phyloP scores from a whole-genome alignment of 148 eudicot genomes.

The Chenopodium album region DNA sequence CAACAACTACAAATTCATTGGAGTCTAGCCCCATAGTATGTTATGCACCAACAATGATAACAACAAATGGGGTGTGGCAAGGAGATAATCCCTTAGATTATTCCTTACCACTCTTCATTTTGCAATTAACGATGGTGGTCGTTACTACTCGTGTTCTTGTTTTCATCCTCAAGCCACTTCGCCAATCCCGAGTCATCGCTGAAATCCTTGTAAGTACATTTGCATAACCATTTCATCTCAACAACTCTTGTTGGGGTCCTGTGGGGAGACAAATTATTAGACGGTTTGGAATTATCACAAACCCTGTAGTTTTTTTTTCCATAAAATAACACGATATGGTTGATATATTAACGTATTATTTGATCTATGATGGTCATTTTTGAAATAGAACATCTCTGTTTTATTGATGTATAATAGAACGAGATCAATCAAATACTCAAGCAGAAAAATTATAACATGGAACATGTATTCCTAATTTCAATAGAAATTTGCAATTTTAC shows the following conservation, averaged over 20 bases:
- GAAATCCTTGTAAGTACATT: conserved; percentile 63
- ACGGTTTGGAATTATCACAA: no score
- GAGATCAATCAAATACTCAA: no score
- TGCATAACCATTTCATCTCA: not conserved
- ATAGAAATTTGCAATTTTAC: no score
- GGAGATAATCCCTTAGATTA: conserved; percentile 70
- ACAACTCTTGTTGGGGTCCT: no score
- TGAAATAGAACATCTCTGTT: no score
- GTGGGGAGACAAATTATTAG: not conserved
- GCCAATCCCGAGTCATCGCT: conserved; percentile 78
- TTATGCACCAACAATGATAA: conserved; percentile 65
- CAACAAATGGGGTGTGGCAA: conserved; percentile 80
- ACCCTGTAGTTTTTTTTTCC: no score
- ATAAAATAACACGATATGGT: no score
- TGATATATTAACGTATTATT: no score
- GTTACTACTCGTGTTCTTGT: conserved; percentile 56
- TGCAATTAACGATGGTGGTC: conserved; percentile 62
- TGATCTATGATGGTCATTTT: no score
- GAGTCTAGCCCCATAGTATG: conserved; percentile 38
- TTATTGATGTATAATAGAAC: no score
- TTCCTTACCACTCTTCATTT: conserved; percentile 65
- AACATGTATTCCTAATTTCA: no score
- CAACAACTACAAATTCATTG: not conserved
- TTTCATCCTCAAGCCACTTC: conserved; percentile 61
- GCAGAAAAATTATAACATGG: no score